A percentile compares a stretch with the other conserved stretches of the same genome.
Conservation (phyloP, 164 flowering plant species). For the Magnolia officinalis region DNA sequence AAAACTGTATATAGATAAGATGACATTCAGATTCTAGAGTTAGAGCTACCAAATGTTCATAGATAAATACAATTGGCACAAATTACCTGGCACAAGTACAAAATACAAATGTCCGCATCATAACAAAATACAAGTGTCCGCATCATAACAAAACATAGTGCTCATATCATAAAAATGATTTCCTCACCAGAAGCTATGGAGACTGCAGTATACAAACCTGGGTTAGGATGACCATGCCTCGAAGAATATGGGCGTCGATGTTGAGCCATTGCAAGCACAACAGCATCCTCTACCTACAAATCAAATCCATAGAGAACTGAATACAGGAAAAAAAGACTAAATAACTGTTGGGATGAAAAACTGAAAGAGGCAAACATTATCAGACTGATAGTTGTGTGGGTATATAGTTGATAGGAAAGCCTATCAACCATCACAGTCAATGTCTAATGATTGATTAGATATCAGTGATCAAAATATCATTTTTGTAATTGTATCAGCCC, state of each 20-base stretch:
- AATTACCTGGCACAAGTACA: no score
- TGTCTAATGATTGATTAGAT: neutral
- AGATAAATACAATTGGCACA: no score
- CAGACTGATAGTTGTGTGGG: no score
- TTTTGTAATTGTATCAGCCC: neutral
- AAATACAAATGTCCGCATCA: neutral
- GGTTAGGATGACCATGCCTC: constrained; percentile 27
- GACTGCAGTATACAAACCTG: constrained; percentile 18
- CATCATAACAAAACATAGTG: neutral
- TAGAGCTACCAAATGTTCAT: no score
- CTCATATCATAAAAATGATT: neutral
- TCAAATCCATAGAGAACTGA: constrained; percentile 4
- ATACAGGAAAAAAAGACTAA: neutral
- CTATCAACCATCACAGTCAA: neutral
- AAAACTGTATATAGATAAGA: no score
- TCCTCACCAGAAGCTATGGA: neutral
- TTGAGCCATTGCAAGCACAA: constrained; percentile 64
- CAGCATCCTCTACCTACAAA: constrained; percentile 71
- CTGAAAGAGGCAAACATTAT: neutral
- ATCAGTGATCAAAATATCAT: neutral
- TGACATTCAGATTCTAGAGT: no score
- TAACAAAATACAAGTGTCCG: neutral
- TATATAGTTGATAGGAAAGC: neutral
- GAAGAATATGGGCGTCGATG: constrained; percentile 38
- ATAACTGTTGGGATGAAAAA: neutral